These are phyloP conservation scores for Curvularia sp. DNA, from an alignment of 2,329 filamentous ascomycete species.

Conservation along the genomic window DNA sequence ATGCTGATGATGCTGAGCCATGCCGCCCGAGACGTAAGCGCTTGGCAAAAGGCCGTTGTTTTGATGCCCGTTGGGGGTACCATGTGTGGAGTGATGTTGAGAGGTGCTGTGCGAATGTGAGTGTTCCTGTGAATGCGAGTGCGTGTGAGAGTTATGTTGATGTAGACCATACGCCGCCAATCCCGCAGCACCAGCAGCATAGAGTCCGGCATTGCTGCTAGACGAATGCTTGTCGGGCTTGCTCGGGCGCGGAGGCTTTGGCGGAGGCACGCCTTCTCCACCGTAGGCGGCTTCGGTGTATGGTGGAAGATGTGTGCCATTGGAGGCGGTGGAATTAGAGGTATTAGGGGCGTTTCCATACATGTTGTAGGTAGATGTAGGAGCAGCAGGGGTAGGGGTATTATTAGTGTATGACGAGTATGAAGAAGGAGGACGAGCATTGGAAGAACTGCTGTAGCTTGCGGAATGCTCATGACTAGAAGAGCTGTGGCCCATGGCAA, in stretches of 20 bases:
- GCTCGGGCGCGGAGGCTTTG: conserved; percentile 46
- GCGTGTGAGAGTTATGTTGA: conserved; percentile 50
- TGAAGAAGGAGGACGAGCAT: conserved; percentile 37
- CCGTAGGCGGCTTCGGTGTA: conserved; percentile 33
- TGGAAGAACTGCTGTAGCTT: conserved; percentile 32
- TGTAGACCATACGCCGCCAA: conserved; percentile 57
- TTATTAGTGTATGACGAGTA: conserved; percentile 37
- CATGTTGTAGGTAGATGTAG: conserved; percentile 22
- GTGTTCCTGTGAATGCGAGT: conserved; percentile 41
- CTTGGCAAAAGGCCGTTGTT: conserved; percentile 29
- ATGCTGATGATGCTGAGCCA: conserved; percentile 61
- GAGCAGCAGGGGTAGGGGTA: conserved; percentile 21
- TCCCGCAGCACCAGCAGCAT: conserved; percentile 57
- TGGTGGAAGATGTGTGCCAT: conserved; percentile 42
- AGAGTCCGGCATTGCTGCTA: conserved; percentile 53
- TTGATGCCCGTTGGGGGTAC: conserved; percentile 38
- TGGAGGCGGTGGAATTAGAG: conserved; percentile 41
- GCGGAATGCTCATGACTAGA: conserved; percentile 39
- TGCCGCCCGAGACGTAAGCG: conserved; percentile 42
- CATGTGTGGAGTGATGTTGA: conserved; percentile 40
- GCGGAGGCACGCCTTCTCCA: conserved; percentile 36
- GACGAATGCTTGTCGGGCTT: conserved; percentile 56
- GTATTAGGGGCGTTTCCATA: conserved; percentile 42
- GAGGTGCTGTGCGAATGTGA: conserved; percentile 27
- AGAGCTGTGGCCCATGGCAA: conserved; percentile 47